These are phyloP conservation scores for Epicoccum nigrum DNA, from an alignment of 2,329 filamentous ascomycete genomes.

Conservation along the genomic window DNA sequence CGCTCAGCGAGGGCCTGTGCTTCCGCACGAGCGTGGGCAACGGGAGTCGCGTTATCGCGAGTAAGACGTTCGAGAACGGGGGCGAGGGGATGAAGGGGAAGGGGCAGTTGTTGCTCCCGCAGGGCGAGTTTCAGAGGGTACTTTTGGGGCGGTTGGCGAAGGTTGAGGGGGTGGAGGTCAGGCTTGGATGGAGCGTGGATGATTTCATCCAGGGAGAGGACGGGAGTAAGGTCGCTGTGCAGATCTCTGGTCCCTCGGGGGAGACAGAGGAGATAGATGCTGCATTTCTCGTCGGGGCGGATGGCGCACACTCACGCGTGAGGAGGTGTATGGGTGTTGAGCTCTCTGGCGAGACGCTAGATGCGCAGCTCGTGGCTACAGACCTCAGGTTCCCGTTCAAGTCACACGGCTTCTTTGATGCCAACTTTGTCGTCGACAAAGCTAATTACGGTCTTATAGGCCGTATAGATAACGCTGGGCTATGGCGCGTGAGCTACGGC, in stretches of 20 bases:
- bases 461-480: conserved; percentile 39
- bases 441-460: conserved; percentile 49
- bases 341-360: conserved; percentile 45
- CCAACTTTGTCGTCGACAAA: conserved; percentile 50
- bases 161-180: conserved; percentile 21
- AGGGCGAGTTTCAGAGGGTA: conserved; percentile 41
- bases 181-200: conserved; percentile 27
- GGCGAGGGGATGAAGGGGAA: conserved; percentile 33
- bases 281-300: conserved; percentile 39
- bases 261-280: conserved; percentile 28
- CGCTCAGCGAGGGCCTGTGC: conserved; percentile 34
- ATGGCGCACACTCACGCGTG: conserved; percentile 35
- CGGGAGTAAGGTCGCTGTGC: background rate
- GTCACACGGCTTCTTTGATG: conserved; percentile 47
- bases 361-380: conserved; percentile 47
- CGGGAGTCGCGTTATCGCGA: conserved; percentile 37
- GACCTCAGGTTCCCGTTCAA: conserved; percentile 48
- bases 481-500: conserved; percentile 53
- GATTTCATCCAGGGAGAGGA: background rate
- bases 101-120: conserved; percentile 36
- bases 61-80: conserved; percentile 29
- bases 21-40: conserved; percentile 34
- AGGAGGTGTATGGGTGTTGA: conserved; percentile 26
- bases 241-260: background rate
- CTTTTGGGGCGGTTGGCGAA: conserved; percentile 26